Base-by-base conservation (phyloP, 345 rosid species). In the Pugionium cornutum region DNA sequence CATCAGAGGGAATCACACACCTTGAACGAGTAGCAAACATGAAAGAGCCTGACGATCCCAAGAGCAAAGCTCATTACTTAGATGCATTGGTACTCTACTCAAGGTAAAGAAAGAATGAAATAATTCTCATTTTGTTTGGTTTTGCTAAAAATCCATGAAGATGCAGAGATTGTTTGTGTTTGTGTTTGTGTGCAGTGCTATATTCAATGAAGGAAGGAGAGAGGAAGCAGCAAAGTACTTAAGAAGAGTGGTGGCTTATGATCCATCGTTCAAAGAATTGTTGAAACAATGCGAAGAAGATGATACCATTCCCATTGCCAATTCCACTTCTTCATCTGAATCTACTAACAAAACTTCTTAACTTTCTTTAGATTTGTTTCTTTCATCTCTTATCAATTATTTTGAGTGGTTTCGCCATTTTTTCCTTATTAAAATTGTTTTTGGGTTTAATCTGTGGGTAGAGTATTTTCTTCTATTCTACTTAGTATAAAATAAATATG, bases 1-100 rank as follows among this genome's bases (percentile, higher is more conserved):
- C 67, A 58, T 76, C 75, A 9, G 94, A 89, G 74, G 97, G 87
- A 11, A 60, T 89, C 11, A 50, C 59, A 40, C 94, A 92, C 69
- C 82, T 89, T 49, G 87, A 88, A 75, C 83, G 96, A 81, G 75
- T 89, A 56, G 86, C 81, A 35, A 66, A 48, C 62, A 62, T 88
- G 72, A 55, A 79, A 60, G 97, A 92, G 72, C 96, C 96, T 1
- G 77, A 81, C 4, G 89, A 92, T 58, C 86, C 89, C 4, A 78
- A 74, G 69, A 78, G 79, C 83, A 88, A 88, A 79, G 86, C 80
- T 32, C 85, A 81, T 75, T 92, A 92, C 74, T 86, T 75, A 3
- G 88, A 84, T 8, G 90, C 89, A 63, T 70, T 89, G 76, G 78
- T 89, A 42, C 62, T 84, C 61, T 83, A 86, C 33, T 78, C 96